Evolutionary conservation across 2,329 filamentous ascomycete species (phyloP), one percentile per base, ranked within the genome.

Genomic region (Thielaviopsis cerberus): DNA sequence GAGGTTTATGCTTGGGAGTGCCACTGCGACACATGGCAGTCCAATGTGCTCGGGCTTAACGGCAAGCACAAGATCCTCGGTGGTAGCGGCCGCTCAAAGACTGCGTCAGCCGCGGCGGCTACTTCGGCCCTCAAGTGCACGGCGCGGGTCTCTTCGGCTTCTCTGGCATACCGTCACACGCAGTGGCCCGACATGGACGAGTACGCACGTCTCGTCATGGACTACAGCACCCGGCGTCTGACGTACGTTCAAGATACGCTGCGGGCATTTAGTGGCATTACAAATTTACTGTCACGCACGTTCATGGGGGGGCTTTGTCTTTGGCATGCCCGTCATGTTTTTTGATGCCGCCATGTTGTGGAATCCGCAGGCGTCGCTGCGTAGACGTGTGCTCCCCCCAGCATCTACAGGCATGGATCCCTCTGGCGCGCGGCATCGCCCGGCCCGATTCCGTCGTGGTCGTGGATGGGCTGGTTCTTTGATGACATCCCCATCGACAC

Each of bases 381-480:
- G 71, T 25, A 66, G 72, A 20, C 58, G 60, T 26, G 51, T 57
- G 5, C 57, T 62, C 37, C 54, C 54, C 15, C 56, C 61, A n/a
- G 56, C 60, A 4, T 60, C 59, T 3, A 5, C 22, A 13, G 59
- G 55, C 2, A 25, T 50, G 11, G 55, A 54, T 24, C 22, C 45
- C 1, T 45, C 23, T 7, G 59, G 55, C 3, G 59, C 70, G 1
- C 71, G 56, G 52, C 52, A 15, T 54, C 55, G 34, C 41, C 59
- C 4, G 59, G 70, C 1, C 70, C 70, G 54, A 64, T 74, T 5
- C 72, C 72, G 0, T 72, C 70, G 3, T 74, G 72, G 72, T 72
- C 71, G 27, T 74, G 72, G 72, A 71, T 74, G 68, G 72, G 72
- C 23, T 74, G 72, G 72, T 73, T 71, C 68, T 73, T 72, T 58